Base-by-base conservation (phyloP, 2,329 filamentous ascomycete species). In the Fusarium abutilonis region DNA sequence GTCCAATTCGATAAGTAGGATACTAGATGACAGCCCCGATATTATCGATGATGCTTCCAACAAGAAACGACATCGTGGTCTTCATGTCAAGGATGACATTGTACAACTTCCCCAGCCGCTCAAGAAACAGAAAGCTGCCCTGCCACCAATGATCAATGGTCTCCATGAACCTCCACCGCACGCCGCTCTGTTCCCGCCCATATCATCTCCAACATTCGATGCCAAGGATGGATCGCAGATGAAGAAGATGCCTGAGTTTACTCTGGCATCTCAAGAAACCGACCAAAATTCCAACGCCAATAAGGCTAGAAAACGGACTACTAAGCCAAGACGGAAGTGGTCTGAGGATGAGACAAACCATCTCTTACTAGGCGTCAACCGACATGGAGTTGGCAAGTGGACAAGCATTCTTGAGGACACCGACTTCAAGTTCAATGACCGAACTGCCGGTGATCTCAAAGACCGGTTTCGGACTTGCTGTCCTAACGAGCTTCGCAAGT, bases 401-500 rank as follows among this genome's bases (percentile, higher is more conserved):
- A 87, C 84, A 9, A 83, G 79, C 52, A 89, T 89, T 29, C 74
- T 89, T 21, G 84, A 87, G 45, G 87, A 89, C 58, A 73, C 80
- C 0, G 81, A 81, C 38, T 89, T 87, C 69, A 78, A 73, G 10
- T 89, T 89, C 75, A 86, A 87, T 66, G 80, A 80, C 14, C 82
- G 87, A 56, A 84, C 83, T 2, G 84, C 86, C 4, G 85, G 85
- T 9, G 86, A 89, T 67, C 72, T 89, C 46, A 89, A 89, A 70
- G 86, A 89, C 71, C 80, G 87, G 11, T 89, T 89, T 68, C 80
- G 86, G 45, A 89, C 86, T 4, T 89, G 86, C 69, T 89, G 86
- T 60, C 86, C 86, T 0, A 80, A 82, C 31, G 86, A 89, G 70
- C 77, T 89, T 34, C 81, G 83, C 43, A 76, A 75, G 21, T 78